A percentile compares a stretch with the other conserved stretches of the same genome.
phyloP scores from a whole-genome alignment of 2,329 filamentous ascomycete genomes.

The Ilyonectria mors-panacis region DNA sequence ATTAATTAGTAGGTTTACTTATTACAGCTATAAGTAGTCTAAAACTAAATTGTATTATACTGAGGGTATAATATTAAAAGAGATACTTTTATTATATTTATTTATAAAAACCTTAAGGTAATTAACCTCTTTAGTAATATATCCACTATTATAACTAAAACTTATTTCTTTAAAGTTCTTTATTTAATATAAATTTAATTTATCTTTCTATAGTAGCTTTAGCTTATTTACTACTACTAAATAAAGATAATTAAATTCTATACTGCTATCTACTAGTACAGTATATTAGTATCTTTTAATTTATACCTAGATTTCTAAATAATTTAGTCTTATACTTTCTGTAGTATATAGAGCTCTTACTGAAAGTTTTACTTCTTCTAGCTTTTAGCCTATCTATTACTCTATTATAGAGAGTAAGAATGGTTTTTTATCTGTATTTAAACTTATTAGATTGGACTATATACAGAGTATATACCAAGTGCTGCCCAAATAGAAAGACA shows the following conservation, averaged over 20 bases:
- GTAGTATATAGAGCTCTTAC: too few relatives aligned
- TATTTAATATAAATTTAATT: not conserved
- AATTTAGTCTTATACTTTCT: not conserved
- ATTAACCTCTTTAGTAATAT: not conserved
- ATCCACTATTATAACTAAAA: constrained; percentile 4
- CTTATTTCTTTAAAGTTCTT: not conserved
- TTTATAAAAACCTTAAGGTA: constrained; percentile 1
- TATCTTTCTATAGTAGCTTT: not conserved
- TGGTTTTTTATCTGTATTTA: too few relatives aligned
- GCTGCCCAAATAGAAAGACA: too few relatives aligned
- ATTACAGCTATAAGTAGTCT: not conserved
- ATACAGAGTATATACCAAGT: too few relatives aligned
- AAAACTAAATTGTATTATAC: not conserved
- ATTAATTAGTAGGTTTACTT: not conserved
- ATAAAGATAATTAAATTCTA: constrained; percentile 6
- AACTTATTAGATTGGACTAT: too few relatives aligned
- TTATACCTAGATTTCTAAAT: not conserved
- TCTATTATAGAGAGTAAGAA: too few relatives aligned
- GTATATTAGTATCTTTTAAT: not conserved
- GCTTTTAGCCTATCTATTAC: too few relatives aligned
- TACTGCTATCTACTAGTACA: not conserved
- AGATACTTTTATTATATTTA: not conserved
- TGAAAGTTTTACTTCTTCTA: too few relatives aligned
- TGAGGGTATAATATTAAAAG: not conserved
- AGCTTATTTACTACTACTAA: not conserved